phyloP scores from a whole-genome alignment of 805 yeast species.

The Myxozyma vanderwaltii region DNA sequence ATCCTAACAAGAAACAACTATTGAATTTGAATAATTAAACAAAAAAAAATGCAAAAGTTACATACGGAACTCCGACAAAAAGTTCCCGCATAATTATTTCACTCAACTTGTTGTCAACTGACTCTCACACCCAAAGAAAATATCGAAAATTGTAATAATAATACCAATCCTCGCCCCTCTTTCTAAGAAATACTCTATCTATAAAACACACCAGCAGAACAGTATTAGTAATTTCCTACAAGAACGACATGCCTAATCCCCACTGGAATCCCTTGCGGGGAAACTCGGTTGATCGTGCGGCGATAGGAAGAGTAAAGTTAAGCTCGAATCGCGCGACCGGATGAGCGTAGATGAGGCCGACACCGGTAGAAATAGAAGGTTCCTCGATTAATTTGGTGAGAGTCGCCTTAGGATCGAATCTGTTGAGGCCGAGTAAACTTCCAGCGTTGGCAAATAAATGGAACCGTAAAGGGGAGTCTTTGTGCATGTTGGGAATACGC shows the following conservation, averaged over 20 bases:
- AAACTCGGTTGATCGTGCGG: conserved; percentile 53
- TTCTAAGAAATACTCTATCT: neutral
- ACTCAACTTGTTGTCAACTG: no score
- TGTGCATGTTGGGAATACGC: conserved; percentile 56
- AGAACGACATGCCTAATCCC: conserved; percentile 62
- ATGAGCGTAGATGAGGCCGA: conserved; percentile 63
- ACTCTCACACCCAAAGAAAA: neutral
- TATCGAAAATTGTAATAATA: no score
- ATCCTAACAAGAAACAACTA: no score
- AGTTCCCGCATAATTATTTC: no score
- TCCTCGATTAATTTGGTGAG: conserved; percentile 41
- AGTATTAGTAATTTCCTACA: conserved; percentile 43
- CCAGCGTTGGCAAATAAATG: conserved; percentile 73
- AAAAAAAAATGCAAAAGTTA: no score
- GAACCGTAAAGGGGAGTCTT: conserved; percentile 56
- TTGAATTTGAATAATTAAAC: no score
- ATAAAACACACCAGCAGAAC: neutral
- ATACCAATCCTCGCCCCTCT: no score
- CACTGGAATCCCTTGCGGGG: conserved; percentile 67
- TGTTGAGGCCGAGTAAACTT: conserved; percentile 45
- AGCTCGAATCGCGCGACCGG: conserved; percentile 70
- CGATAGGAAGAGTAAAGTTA: conserved; percentile 63
- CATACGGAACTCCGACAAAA: no score
- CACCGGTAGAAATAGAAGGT: conserved; percentile 58
- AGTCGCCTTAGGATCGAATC: conserved; percentile 29